Evolutionary conservation across 1,284 basidiomycete genomes (phyloP), one percentile per base, ranked within the genome.

Genomic region (Microbotryum intermedium): DNA sequence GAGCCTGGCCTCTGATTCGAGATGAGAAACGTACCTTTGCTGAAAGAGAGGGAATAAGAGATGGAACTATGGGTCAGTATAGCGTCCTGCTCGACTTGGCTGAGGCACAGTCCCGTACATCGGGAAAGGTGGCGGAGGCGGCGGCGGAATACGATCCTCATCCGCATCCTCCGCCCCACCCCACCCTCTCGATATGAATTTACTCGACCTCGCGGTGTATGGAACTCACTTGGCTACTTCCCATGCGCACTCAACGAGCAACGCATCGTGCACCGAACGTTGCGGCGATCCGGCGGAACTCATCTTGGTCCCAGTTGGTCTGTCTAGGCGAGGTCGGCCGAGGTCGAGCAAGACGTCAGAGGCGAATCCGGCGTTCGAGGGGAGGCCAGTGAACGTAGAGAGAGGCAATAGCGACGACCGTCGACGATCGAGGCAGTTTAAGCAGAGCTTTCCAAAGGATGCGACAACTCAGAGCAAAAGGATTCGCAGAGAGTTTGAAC

Each of bases 141-240:
- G 34, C 34, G 10, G 11, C 34, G 34, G 34, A 39, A 39, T 11
- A 39, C 34, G 34, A 39, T 39, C 2, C 34, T 18, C 13, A n/a
- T n/a, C n/a, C n/a, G n/a, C 26, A 21, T 53, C 42, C 10, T 53
- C 51, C 16, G n/a, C 51, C 21, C 28, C 9, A 9, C 51, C 20
- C 21, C 29, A 45, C 18, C 13, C 4, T 16, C 45, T 6, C n/a
- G n/a, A n/a, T n/a, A n/a, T n/a, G n/a, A n/a, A n/a, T n/a, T n/a
- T n/a, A n/a, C n/a, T n/a, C n/a, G n/a, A 48, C 29, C 21, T n/a
- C 11, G 13, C 46, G 29, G 16, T 28, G 4, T 51, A 25, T 18
- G 7, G 44, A n/a, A 60, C 59, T 54, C 39, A 64, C 62, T 64
- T 64, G 46, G 62, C 62, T 6, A 64, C 62, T 53, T 64, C 62